Base-by-base conservation (phyloP, 352 stramenopile species). In the Globisporangium orthogonon region DNA sequence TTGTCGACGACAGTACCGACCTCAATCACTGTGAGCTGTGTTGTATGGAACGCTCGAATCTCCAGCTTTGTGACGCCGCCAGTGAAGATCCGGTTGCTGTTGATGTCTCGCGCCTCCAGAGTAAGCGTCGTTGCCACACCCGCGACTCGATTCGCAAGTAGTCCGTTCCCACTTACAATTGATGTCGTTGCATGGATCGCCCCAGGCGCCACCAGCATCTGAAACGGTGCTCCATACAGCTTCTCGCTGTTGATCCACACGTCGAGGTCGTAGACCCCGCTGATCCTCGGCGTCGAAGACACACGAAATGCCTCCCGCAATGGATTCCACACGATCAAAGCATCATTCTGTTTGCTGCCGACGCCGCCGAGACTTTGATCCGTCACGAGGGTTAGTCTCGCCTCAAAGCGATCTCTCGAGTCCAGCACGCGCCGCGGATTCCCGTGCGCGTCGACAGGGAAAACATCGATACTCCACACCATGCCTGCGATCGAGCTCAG, bases 81-180 rank as follows among this genome's bases (percentile, higher is more conserved):
- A 33, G 52, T 61, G 57, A 76, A 77, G 35, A 90, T 83, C 10
- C 74, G 62, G 50, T 92, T 90, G 23, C 54, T 73, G 51, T 81
- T 66, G n/a, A 76, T 18, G 56, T 90, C 83, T 54, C 77, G 57
- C 0, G 75, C 68, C 61, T 76, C 71, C 17, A 90, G 59, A 0
- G 44, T 7, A 4, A 90, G 60, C 35, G 58, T 82, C 9, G 66
- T 70, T 30, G 63, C n/a, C 4, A 73, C 56, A 0, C 74, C 80
- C 6, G 82, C 77, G 30, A 87, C 55, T 30, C 70, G 76, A 49
- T 69, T 76, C 14, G 61, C 41, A 6, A 71, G 55, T 28, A 92
- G 23, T 7, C 83, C 80, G 14, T 52, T 43, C 2, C 80, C 83
- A 29, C 67, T 74, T 14, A 90, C 56, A 11, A 87, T 58, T 11